Evolutionary conservation across 179 eudicot genomes (phyloP).

Genomic region (Spinacia oleracea): DNA sequence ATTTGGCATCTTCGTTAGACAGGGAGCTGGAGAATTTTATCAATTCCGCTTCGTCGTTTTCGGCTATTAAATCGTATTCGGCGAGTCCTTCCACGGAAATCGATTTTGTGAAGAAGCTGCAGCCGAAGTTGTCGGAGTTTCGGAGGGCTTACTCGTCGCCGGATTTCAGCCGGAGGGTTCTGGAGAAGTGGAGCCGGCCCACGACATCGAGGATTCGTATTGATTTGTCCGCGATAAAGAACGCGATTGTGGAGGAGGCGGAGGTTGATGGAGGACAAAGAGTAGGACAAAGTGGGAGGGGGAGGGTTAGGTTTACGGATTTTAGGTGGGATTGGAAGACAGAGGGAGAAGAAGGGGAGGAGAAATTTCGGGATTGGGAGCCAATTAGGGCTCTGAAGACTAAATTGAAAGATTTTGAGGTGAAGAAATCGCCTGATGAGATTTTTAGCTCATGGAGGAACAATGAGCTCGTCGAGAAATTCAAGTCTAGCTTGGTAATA

Average conservation of each 20-base stretch:
- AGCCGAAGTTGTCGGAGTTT: slow-evolving; percentile 78
- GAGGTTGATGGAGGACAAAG: slow-evolving; percentile 39
- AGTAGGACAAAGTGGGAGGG: slow-evolving; percentile 18
- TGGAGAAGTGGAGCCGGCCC: slow-evolving; percentile 65
- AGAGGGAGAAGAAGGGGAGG: slow-evolving; percentile 44
- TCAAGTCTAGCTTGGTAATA: slow-evolving; percentile 80
- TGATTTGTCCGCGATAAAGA: slow-evolving; percentile 76
- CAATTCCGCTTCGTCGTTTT: slow-evolving; percentile 53
- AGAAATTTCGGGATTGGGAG: slow-evolving; percentile 69
- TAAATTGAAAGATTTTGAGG: slow-evolving; percentile 63
- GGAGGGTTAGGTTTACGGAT: slow-evolving; percentile 21
- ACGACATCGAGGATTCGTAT: slow-evolving; percentile 56
- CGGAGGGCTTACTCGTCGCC: slow-evolving; percentile 86
- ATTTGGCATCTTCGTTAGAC: slow-evolving; percentile 68
- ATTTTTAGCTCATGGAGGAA: slow-evolving; percentile 63
- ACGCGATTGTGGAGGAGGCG: slow-evolving; percentile 75
- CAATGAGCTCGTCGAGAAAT: slow-evolving; percentile 72
- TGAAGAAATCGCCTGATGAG: slow-evolving; percentile 59
- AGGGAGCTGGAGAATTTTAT: slow-evolving; percentile 80
- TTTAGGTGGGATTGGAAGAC: slow-evolving; percentile 20
- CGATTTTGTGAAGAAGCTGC: slow-evolving; percentile 67
- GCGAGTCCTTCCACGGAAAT: slow-evolving; percentile 48
- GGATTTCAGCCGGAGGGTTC: slow-evolving; percentile 63
- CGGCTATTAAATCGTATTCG: slow-evolving; percentile 34
- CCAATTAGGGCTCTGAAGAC: slow-evolving; percentile 67